Percentiles rank a stretch among this genome's conserved stretches.
phyloP scores from a whole-genome alignment of 2,329 filamentous ascomycete species.

The Alternaria sp. region DNA sequence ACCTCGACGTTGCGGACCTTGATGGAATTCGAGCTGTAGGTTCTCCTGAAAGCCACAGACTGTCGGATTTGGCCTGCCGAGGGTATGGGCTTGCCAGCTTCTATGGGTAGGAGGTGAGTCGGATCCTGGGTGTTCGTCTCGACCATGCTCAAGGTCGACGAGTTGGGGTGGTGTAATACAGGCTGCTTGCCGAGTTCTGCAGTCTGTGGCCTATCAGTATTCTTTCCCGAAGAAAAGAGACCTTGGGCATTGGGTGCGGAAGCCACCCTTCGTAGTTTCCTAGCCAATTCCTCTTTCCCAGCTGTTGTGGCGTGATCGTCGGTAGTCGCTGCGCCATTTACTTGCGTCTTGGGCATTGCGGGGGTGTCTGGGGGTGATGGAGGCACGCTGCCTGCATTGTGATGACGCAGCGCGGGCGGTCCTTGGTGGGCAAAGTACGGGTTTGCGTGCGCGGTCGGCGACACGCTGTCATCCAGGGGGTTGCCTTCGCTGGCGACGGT shows the following conservation, averaged over 20 bases:
- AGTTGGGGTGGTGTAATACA: constrained; percentile 63
- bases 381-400: constrained; percentile 91
- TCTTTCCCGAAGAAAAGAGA: constrained; percentile 66
- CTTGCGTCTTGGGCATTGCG: constrained; percentile 65
- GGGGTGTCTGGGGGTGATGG: constrained; percentile 93
- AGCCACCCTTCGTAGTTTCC: constrained; percentile 90
- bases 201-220: constrained; percentile 73
- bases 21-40: constrained; percentile 99
- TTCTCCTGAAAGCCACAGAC: constrained; percentile 81
- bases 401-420: constrained; percentile 88
- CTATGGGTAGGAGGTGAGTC: constrained; percentile 39
- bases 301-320: constrained; percentile 72
- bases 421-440: constrained; percentile 98
- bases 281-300: constrained; percentile 90
- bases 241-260: constrained; percentile 97
- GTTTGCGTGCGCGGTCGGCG: constrained; percentile 92
- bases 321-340: constrained; percentile 69
- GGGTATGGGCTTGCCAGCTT: constrained; percentile 62
- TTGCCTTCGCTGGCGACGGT: constrained; percentile 95
- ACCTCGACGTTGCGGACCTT: constrained; percentile 98
- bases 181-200: constrained; percentile 87
- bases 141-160: constrained; percentile 61
- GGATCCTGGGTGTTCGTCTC: constrained; percentile 49
- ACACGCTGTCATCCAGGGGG: constrained; percentile 83
- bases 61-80: constrained; percentile 70